These are phyloP conservation scores for Pisolithus albus DNA, from an alignment of 768 basidiomycete species.

Conservation along the genomic window DNA sequence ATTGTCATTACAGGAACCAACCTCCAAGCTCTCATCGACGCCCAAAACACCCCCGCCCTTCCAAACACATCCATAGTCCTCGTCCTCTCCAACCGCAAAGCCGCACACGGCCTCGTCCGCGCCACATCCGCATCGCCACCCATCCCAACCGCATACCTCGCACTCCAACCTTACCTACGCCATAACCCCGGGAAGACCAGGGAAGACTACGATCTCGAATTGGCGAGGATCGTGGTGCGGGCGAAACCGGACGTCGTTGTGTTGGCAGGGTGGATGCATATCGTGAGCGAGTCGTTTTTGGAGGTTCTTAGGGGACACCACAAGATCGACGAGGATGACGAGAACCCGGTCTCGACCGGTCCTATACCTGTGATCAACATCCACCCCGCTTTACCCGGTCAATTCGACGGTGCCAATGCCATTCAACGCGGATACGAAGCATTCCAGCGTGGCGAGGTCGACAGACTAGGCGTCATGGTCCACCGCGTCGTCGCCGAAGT, in stretches of 20 bases:
- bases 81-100: conserved; percentile 89
- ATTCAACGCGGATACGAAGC: conserved; percentile 87
- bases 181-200: conserved; percentile 65
- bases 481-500: conserved; percentile 92
- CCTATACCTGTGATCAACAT: conserved; percentile 88
- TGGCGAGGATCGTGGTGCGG: conserved; percentile 59
- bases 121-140: conserved; percentile 63
- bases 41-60: conserved; percentile 65
- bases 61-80: conserved; percentile 65
- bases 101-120: conserved; percentile 83
- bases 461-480: conserved; percentile 81
- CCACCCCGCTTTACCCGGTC: conserved; percentile 91
- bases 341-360: conserved; percentile 13
- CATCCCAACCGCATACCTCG: conserved; percentile 78
- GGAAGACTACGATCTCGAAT: conserved; percentile 77
- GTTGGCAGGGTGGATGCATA: conserved; percentile 99
- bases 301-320: conserved; percentile 47
- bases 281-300: conserved; percentile 77
- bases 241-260: conserved; percentile 79
- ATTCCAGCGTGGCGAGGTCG: conserved; percentile 75
- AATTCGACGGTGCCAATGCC: conserved; percentile 94
- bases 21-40: conserved; percentile 93
- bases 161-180: conserved; percentile 79
- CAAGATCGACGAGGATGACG: conserved; percentile 21
- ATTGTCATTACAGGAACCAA: conserved; percentile 67